Evolutionary conservation across 371 early-diverging fungal genomes (phyloP).

Genomic region (Actinomortierella wolfii): DNA sequence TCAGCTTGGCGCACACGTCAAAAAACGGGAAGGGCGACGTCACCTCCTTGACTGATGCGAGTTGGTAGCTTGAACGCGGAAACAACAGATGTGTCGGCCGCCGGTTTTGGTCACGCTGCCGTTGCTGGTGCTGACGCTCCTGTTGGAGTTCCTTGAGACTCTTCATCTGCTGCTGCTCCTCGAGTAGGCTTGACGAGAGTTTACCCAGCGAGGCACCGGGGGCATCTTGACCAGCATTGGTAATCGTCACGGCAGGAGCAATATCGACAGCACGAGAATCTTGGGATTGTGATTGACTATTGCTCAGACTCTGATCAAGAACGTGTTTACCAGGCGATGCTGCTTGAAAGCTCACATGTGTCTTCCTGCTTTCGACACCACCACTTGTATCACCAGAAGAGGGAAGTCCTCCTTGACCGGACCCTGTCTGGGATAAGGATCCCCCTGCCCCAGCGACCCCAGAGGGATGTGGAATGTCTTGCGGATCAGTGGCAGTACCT

Average conservation of each 20-base stretch:
- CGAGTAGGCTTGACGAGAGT: slow-evolving; percentile 34
- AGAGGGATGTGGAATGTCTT: slow-evolving; percentile 35
- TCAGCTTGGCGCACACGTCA: slow-evolving; percentile 91
- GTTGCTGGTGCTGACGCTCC: slow-evolving; percentile 31
- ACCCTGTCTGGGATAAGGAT: no score
- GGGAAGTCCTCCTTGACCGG: no score
- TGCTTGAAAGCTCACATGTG: background rate
- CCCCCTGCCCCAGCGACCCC: background rate
- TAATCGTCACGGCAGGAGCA: background rate
- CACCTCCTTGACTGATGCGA: slow-evolving; percentile 50
- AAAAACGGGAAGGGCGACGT: slow-evolving; percentile 84
- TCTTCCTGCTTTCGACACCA: background rate
- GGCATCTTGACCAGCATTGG: background rate
- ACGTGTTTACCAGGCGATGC: no score
- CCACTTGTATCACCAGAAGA: no score
- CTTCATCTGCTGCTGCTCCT: slow-evolving; percentile 38
- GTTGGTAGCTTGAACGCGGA: slow-evolving; percentile 35
- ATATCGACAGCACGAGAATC: background rate
- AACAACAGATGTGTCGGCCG: slow-evolving; percentile 29
- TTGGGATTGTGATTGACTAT: no score
- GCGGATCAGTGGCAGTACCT: slow-evolving; percentile 21
- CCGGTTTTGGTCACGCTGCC: slow-evolving; percentile 33
- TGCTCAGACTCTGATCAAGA: no score
- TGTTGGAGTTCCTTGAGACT: slow-evolving; percentile 38
- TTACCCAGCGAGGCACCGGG: slow-evolving; percentile 13